Conservation (phyloP, 164 flowering plant species). For the Macadamia integrifolia region DNA sequence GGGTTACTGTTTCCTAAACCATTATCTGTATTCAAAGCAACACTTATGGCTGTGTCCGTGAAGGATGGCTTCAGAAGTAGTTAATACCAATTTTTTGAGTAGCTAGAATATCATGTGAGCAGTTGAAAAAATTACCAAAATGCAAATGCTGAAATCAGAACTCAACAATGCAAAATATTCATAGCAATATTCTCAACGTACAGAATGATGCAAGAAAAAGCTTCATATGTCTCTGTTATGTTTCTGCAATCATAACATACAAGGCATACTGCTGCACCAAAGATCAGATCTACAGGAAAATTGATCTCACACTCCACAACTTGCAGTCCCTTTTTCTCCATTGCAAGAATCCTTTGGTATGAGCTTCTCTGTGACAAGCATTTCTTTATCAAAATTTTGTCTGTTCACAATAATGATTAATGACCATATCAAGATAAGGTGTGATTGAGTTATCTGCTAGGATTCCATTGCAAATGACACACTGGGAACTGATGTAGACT, state of each 20-base stretch:
- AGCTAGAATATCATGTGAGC: neutral
- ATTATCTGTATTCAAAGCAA: no score
- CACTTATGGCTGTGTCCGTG: no score
- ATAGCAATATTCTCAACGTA: constrained; percentile 77
- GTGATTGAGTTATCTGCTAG: constrained; percentile 18
- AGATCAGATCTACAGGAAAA: constrained; percentile 74
- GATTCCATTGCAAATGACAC: constrained; percentile 15
- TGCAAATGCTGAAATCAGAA: constrained; percentile 72
- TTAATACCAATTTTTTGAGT: no score
- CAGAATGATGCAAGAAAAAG: constrained; percentile 47
- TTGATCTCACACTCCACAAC: constrained; percentile 84
- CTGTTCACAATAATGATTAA: constrained; percentile 67
- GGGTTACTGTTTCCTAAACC: no score
- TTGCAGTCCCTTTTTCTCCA: constrained; percentile 80
- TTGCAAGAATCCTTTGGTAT: constrained; percentile 71
- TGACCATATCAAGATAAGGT: constrained; percentile 33
- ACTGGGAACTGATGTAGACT: constrained; percentile 23
- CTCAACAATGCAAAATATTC: constrained; percentile 66
- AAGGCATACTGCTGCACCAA: constrained; percentile 67
- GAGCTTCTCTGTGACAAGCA: constrained; percentile 85
- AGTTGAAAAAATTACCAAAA: constrained; percentile 52
- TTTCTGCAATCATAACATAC: constrained; percentile 75
- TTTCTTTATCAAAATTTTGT: constrained; percentile 56
- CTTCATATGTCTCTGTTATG: constrained; percentile 42
- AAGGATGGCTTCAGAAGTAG: no score